Base-by-base conservation (phyloP, 1,284 basidiomycete species). In the Puccinia coronata region DNA sequence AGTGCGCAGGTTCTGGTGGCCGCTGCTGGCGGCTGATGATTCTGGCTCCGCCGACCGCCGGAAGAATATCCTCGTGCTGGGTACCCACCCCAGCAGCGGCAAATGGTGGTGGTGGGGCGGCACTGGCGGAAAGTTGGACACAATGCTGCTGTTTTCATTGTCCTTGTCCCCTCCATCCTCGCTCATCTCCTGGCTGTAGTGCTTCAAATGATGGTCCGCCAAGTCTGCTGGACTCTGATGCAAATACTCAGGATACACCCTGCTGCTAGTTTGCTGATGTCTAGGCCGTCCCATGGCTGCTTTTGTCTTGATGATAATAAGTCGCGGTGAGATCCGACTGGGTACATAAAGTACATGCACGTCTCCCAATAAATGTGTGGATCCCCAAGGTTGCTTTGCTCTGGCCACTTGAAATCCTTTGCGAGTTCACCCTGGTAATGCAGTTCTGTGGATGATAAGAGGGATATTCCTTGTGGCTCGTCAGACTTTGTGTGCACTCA, bases 61-160 rank as follows among this genome's bases (percentile, higher is more conserved):
- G n/a, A n/a, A n/a, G n/a, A n/a, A n/a, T n/a, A n/a, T n/a, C n/a
- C n/a, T n/a, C n/a, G n/a, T 55, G 9, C 3, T 8, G 31, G 63
- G 1, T 25, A n/a, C n/a, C n/a, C n/a, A n/a, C n/a, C 63, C 63
- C 5, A 67, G 39, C 18, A 67, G 39, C 1, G 63, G 63, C 23
- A 41, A 67, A n/a, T 43, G 63, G 39, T 67, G 39, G n/a, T 67
- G 63, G 1, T n/a, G n/a, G n/a, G n/a, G n/a, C n/a, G n/a, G n/a
- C n/a, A n/a, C n/a, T n/a, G 63, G 63, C 3, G 63, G 63, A 41
- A 67, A 67, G 39, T 39, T 67, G 6, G 63, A 67, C n/a, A 25
- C 1, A 3, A 43, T 47, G 36, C 36, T 41, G 36, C 61, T 41
- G 14, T 23, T 65, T 3, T 65, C 61, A 16, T 67, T n/a, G 39